phyloP scores from a whole-genome alignment of 768 basidiomycete genomes.

The Suillus spraguei region DNA sequence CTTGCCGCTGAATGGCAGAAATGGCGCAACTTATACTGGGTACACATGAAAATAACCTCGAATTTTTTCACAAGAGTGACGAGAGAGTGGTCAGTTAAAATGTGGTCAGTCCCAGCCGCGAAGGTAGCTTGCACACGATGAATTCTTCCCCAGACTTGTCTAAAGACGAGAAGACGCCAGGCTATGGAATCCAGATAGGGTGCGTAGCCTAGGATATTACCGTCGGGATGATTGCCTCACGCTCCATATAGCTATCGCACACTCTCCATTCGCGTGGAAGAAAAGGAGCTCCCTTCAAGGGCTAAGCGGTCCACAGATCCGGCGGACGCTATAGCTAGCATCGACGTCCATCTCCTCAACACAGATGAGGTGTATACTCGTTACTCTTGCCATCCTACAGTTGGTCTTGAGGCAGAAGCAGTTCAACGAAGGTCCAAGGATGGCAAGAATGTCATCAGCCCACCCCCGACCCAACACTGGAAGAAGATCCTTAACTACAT shows the following conservation, averaged over 20 bases:
- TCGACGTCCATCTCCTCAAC: slow-evolving; percentile 51
- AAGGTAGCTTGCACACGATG: background rate
- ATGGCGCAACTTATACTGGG: too few species aligned
- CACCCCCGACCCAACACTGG: slow-evolving; percentile 49
- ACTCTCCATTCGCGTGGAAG: slow-evolving; percentile 46
- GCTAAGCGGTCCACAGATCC: slow-evolving; percentile 32
- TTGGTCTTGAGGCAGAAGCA: slow-evolving; percentile 55
- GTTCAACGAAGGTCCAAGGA: slow-evolving; percentile 41
- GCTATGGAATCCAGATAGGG: slow-evolving; percentile 37
- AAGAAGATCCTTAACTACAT: slow-evolving; percentile 54
- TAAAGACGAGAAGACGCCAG: slow-evolving; percentile 15
- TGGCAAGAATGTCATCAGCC: slow-evolving; percentile 52
- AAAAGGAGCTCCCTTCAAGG: slow-evolving; percentile 23
- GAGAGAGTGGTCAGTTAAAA: too few species aligned
- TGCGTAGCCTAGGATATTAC: too few species aligned
- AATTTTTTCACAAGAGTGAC: too few species aligned
- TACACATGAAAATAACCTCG: too few species aligned
- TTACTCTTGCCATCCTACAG: slow-evolving; percentile 42
- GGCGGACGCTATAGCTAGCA: slow-evolving; percentile 41
- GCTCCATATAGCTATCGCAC: slow-evolving; percentile 44
- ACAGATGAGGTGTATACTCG: slow-evolving; percentile 45
- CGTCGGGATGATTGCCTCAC: too few species aligned
- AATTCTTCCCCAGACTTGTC: slow-evolving; percentile 16
- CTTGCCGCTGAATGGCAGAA: too few species aligned
- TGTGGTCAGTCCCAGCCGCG: background rate